These are phyloP conservation scores for Blumeria graminis DNA, from an alignment of 2,329 filamentous ascomycete species.

Conservation along the genomic window DNA sequence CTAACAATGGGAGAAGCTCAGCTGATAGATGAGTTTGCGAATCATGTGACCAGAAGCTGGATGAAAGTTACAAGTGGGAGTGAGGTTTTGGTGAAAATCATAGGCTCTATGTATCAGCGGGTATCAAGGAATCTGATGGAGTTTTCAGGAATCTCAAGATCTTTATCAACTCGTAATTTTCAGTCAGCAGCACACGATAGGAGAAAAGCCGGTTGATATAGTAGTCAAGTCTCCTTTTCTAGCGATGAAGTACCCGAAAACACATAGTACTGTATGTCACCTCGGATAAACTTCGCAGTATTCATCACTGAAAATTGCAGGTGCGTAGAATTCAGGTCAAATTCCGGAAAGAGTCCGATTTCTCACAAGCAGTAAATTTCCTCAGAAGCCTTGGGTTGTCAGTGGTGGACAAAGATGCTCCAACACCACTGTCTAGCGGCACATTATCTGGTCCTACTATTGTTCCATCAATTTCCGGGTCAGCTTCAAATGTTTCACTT, in stretches of 20 bases:
- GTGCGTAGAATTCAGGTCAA: constrained; percentile 21
- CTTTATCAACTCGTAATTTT: constrained; percentile 9
- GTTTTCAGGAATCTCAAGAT: constrained; percentile 13
- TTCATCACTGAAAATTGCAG: constrained; percentile 9
- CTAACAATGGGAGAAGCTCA: constrained; percentile 10
- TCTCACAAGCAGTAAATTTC: constrained; percentile 9
- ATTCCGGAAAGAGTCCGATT: constrained; percentile 18
- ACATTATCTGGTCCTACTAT: constrained; percentile 1
- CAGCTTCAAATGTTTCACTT: constrained; percentile 2
- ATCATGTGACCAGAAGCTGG: constrained; percentile 7
- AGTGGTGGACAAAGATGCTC: constrained; percentile 8
- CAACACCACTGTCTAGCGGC: not conserved
- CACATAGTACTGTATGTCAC: constrained; percentile 7
- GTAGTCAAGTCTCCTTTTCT: constrained; percentile 14
- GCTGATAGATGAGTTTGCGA: constrained; percentile 7
- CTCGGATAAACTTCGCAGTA: not conserved
- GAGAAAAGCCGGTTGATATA: constrained; percentile 14
- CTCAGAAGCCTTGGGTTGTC: constrained; percentile 15
- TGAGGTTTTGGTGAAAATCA: constrained; percentile 18
- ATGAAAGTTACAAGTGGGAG: constrained; percentile 19
- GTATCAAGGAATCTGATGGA: not conserved
- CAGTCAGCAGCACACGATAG: constrained; percentile 5
- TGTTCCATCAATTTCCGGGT: constrained; percentile 2
- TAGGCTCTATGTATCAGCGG: no score
- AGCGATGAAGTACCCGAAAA: constrained; percentile 16